Percentiles rank a stretch among this genome's conserved stretches.
These are phyloP conservation scores for Fusarium oxysporum DNA, from an alignment of 2,329 filamentous ascomycete genomes.

Conservation along the genomic window DNA sequence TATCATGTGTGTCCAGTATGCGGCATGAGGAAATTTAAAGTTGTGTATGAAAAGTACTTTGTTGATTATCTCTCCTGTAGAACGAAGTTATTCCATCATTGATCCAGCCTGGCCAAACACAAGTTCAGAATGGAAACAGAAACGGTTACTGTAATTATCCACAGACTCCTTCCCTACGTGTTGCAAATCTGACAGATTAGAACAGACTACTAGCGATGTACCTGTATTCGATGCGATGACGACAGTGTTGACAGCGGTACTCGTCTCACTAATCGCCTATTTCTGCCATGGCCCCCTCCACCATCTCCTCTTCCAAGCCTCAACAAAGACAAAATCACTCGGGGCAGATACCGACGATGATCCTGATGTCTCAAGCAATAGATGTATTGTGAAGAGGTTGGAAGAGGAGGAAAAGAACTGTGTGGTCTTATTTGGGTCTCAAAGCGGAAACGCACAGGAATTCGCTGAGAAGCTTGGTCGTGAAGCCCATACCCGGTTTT, in stretches of 20 bases:
- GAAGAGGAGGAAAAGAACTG: background rate
- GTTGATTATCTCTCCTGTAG: background rate
- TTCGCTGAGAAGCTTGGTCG: background rate
- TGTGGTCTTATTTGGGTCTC: background rate
- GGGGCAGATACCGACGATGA: accelerated
- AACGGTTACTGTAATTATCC: background rate
- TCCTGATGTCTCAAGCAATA: background rate
- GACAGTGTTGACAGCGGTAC: accelerated
- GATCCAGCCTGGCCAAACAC: background rate
- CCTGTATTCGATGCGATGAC: background rate
- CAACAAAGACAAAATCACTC: background rate
- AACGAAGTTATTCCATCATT: background rate
- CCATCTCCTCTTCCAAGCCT: background rate
- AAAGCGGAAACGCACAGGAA: background rate
- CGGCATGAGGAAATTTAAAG: background rate
- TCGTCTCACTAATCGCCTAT: background rate
- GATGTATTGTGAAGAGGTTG: accelerated
- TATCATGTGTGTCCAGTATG: background rate
- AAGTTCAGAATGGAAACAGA: background rate
- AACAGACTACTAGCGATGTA: background rate
- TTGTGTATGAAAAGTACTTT: background rate
- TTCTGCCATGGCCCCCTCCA: background rate
- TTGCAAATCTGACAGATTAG: accelerated
- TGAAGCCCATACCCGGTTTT: background rate
- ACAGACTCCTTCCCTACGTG: too few species aligned